Base-by-base conservation (phyloP, 2,329 filamentous ascomycete species). In the Aschersonia sp. region DNA sequence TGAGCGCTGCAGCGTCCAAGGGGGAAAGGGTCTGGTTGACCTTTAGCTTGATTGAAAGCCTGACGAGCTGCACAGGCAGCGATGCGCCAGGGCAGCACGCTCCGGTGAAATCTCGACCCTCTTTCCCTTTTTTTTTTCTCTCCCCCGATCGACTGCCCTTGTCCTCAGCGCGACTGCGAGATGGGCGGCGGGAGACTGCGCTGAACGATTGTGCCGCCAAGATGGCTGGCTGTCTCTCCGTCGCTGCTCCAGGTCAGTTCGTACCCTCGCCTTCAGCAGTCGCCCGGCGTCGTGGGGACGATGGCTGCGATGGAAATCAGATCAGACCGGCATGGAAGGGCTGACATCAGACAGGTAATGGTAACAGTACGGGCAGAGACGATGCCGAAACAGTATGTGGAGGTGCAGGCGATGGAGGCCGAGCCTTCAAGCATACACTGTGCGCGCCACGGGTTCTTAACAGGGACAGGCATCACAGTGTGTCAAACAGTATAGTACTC, bases 221-320 rank as follows among this genome's bases (percentile, higher is more conserved):
- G 40, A n/a, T 35, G 30, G 44, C 30, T 31, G 20, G 20, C 20
- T 20, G 20, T 20, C 6, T 45, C 30, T 40, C 44, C 10, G 44
- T 31, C 38, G 46, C 44, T 51, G 44, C 48, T 40, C 42, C 29
- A 45, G 29, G 45, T 51, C 47, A 45, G 44, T 40, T 50, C 52
- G 30, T 49, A 35, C 30, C 31, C 52, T 51, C 46, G 45, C 51
- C 45, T 48, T 53, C 54, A 54, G 52, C 55, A 48, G 49, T 55
- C 50, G 53, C 54, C 51, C 52, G 53, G 48, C 47, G 52, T 53
- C 56, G 55, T 56, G 55, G 55, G 52, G 52, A 54, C 54, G 44
- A 50, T 51, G 50, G 51, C 55, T 51, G 53, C 10, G 40, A 54
- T 51, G 52, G 51, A 52, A 52, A 53, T 55, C 43, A 48, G 45